phyloP scores from a whole-genome alignment of 2,329 filamentous ascomycete species.

The Fusarium torulosum region DNA sequence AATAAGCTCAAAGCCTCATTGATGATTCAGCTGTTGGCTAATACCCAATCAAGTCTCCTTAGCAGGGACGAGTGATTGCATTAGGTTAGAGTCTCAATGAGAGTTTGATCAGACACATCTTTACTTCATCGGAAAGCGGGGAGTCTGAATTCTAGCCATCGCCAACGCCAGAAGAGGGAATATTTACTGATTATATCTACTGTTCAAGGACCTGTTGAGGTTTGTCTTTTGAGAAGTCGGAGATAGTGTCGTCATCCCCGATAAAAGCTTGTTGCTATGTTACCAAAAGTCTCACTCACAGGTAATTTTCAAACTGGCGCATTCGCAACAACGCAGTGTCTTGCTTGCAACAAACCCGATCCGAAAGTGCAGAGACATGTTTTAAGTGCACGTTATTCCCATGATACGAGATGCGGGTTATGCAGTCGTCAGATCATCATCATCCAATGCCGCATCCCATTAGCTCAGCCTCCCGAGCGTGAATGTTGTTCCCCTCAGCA shows the following conservation, averaged over 20 bases:
- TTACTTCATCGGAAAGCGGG: slow-evolving; percentile 16
- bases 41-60: neutral
- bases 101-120: neutral
- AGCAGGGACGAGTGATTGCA: neutral
- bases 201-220: neutral
- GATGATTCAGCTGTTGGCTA: slow-evolving; percentile 5
- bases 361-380: neutral
- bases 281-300: neutral
- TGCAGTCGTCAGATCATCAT: slow-evolving; percentile 32
- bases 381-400: slow-evolving; percentile 19
- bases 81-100: neutral
- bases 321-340: neutral
- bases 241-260: slow-evolving; percentile 10
- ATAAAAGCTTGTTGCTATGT: slow-evolving; percentile 8
- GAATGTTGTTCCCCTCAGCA: slow-evolving; percentile 17
- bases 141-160: slow-evolving; percentile 14
- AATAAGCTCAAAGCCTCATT: neutral
- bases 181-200: no score
- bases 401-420: slow-evolving; percentile 11
- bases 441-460: slow-evolving; percentile 23
- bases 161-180: neutral
- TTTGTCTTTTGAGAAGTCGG: slow-evolving; percentile 6
- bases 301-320: neutral
- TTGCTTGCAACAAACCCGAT: neutral
- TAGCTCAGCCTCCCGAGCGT: slow-evolving; percentile 19